Percentiles rank a stretch among this genome's conserved stretches.
phyloP scores from a whole-genome alignment of 306 rosid genomes.

The Chamaecrista fasciculata region DNA sequence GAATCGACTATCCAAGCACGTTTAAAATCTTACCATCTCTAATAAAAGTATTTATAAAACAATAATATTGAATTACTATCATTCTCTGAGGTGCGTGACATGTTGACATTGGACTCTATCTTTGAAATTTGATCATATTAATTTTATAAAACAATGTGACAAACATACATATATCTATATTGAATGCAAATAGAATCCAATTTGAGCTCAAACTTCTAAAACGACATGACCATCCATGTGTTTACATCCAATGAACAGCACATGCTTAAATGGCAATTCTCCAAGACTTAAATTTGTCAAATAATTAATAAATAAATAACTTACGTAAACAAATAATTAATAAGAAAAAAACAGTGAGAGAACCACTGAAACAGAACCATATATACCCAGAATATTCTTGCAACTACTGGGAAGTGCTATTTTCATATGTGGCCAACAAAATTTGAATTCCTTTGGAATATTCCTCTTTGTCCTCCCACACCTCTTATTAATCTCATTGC shows the following conservation, averaged over 20 bases:
- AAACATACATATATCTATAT: neutral
- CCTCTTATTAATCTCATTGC: neutral
- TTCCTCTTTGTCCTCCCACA: conserved; percentile 35
- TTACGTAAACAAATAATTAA: neutral
- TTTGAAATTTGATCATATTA: neutral
- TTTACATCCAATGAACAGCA: neutral
- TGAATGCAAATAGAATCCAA: conserved; percentile 1
- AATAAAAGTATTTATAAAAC: too few relatives aligned
- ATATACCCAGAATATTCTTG: conserved; percentile 35
- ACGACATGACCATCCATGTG: neutral
- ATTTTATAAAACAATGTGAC: neutral
- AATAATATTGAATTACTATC: too few relatives aligned
- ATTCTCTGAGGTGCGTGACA: too few relatives aligned
- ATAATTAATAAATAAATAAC: neutral
- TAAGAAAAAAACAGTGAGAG: neutral
- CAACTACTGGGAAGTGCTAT: neutral
- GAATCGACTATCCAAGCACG: too few relatives aligned
- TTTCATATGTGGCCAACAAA: conserved; percentile 15
- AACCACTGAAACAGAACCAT: conserved; percentile 5
- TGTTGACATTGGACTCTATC: neutral
- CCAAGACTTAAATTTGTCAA: neutral
- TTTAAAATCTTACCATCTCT: too few relatives aligned
- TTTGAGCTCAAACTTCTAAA: neutral
- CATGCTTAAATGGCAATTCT: conserved; percentile 8
- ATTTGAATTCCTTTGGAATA: conserved; percentile 37